Base-by-base conservation (phyloP, 2,329 filamentous ascomycete genomes). In the Macrophomina phaseolina region DNA sequence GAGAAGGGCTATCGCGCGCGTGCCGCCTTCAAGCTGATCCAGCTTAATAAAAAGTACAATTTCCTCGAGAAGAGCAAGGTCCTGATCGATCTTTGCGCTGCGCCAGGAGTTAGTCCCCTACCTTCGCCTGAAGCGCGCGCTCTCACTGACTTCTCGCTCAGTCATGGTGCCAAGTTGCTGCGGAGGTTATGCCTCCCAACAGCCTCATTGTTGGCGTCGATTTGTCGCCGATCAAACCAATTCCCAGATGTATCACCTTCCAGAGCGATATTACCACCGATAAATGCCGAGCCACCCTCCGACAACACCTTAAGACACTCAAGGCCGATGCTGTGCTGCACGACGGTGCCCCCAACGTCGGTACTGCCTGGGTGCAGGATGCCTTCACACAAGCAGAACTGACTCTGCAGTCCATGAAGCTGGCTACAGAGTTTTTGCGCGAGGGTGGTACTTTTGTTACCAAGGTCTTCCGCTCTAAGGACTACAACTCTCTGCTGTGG, bases 41-140 rank as follows among this genome's bases (percentile, higher is more conserved):
- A 99, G 80, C 84, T 99, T 74, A 99, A 99, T 84, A 97, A 98
- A 82, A 98, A 97, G 79, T 99, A 97, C 90, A 92, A 93, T 72
- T 99, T 99, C 81, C 84, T 99, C 73, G 93, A 98, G 80, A 94
- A 96, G 85, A 96, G 93, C 81, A 97, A 92, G 84, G 95, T 98
- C 74, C 84, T 97, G 69, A 85, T 99, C 78, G 96, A 99, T 90
- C 91, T 99, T 77, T 99, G 95, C 82, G 95, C 95, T 71, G 95
- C 95, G 23, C 95, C 95, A 38, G 95, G 95, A 80, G 90, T 92
- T 84, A 77, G 89, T 84, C 38, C 60, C 40, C 30, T 6, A 7
- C 23, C 9, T 5, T 9, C 55, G 12, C 9, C 30, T 34, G 3
- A 8, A 9, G 32, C 16, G 30, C 32, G 18, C 42, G 9, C 34